Conservation (phyloP, 441 rosid species). For the Populus tomentosa region DNA sequence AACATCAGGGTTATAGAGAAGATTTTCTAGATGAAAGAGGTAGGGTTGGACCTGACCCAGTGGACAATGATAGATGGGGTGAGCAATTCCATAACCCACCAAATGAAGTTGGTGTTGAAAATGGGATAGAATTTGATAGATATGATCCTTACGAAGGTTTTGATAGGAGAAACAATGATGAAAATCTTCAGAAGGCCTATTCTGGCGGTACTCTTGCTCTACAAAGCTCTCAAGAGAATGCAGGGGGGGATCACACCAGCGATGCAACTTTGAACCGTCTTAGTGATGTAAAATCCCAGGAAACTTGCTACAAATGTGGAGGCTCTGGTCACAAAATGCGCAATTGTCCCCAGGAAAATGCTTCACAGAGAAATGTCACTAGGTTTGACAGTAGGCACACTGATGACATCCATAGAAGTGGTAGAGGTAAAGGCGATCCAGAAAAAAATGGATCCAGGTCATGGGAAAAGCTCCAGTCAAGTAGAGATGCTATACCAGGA, state of each 20-base stretch:
- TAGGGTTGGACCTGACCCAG: constrained; percentile 12
- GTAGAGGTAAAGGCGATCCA: constrained; percentile 20
- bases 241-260: constrained; percentile 1
- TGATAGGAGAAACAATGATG: constrained; percentile 23
- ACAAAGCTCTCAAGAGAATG: constrained; percentile 18
- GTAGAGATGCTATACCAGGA: constrained; percentile 16
- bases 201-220: constrained; percentile 18
- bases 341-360: constrained; percentile 26
- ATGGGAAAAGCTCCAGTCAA: constrained; percentile 14
- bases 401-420: constrained; percentile 18
- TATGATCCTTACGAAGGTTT: constrained; percentile 28
- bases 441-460: constrained; percentile 21
- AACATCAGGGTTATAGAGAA: constrained; percentile 21
- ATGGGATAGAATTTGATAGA: constrained; percentile 25
- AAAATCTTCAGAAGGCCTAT: constrained; percentile 15
- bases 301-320: constrained; percentile 35
- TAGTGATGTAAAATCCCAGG: constrained; percentile 13
- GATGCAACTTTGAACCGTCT: constrained; percentile 16
- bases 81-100: constrained; percentile 23
- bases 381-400: constrained; percentile 18
- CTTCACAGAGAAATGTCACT: constrained; percentile 18
- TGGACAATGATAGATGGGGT: constrained; percentile 41
- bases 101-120: constrained; percentile 22
- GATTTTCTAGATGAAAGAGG: constrained; percentile 22
- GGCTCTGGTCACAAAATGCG: constrained; percentile 37